Conservation (phyloP, 495 filamentous ascomycete species). For the Copromyces sp. region DNA sequence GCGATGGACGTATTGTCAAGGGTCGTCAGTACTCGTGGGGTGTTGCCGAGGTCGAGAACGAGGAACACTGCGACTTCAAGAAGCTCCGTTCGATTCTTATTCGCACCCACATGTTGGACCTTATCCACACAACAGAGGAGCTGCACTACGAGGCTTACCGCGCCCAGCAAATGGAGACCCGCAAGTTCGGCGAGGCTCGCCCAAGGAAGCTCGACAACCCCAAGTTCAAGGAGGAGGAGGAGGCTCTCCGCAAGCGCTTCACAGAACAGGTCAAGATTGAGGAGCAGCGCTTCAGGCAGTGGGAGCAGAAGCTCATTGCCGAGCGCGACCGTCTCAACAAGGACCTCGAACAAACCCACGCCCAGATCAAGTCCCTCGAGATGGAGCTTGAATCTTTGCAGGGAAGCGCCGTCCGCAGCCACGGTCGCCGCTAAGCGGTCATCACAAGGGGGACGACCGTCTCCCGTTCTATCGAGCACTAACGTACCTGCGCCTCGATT, state of each 20-base stretch:
- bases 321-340: conserved; percentile 98
- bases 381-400: conserved; percentile 87
- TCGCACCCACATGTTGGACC: conserved; percentile 99
- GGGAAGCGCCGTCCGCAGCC: conserved; percentile 82
- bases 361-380: conserved; percentile 94
- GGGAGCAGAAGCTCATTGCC: conserved; percentile 98
- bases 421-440: conserved; percentile 73
- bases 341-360: conserved; percentile 94
- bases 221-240: conserved; percentile 99
- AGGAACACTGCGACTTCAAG: conserved; percentile 99
- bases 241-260: conserved; percentile 94
- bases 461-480: not conserved
- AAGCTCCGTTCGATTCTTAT: conserved; percentile 98
- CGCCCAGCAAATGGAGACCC: conserved; percentile 98
- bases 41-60: conserved; percentile 98
- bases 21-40: conserved; percentile 98
- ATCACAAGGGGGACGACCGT: not conserved
- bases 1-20: conserved; percentile 91
- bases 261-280: conserved; percentile 99
- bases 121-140: conserved; percentile 99
- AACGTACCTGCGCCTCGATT: not conserved
- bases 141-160: conserved; percentile 98
- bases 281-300: conserved; percentile 95
- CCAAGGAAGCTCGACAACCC: conserved; percentile 98
- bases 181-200: conserved; percentile 96